Conservation (phyloP, 192 early-diverging fungal species). For the Radiomyces spectabilis region DNA sequence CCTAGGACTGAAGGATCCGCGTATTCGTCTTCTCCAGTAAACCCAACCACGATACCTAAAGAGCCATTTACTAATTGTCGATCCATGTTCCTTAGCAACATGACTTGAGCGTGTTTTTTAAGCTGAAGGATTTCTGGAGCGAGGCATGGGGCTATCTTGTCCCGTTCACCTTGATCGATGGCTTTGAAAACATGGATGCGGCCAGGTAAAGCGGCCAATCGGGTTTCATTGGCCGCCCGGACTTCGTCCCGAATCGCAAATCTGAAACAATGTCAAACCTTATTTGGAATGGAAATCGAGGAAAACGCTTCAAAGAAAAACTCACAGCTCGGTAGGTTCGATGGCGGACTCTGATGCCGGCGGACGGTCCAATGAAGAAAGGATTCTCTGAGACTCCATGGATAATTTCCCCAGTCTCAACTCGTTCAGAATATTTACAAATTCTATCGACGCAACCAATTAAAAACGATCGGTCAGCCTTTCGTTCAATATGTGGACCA, state of each 20-base stretch:
- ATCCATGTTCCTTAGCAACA: conserved; percentile 70
- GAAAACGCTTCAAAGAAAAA: too few relatives aligned
- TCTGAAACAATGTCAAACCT: too few relatives aligned
- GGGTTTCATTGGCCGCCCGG: conserved; percentile 54
- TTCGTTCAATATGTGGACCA: not conserved
- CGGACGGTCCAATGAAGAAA: conserved; percentile 37
- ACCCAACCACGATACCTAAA: conserved; percentile 51
- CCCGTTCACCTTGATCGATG: conserved; percentile 29
- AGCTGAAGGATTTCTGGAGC: conserved; percentile 57
- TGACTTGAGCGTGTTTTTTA: conserved; percentile 75
- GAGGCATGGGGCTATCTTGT: conserved; percentile 34
- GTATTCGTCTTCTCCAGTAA: too few relatives aligned
- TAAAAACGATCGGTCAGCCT: not conserved
- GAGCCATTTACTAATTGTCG: conserved; percentile 67
- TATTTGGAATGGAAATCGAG: too few relatives aligned
- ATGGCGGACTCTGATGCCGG: conserved; percentile 48
- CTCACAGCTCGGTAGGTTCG: too few relatives aligned
- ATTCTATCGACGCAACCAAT: conserved; percentile 23
- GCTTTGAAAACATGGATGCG: conserved; percentile 35
- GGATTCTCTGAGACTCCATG: conserved; percentile 30
- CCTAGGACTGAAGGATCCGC: too few relatives aligned
- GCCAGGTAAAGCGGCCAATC: conserved; percentile 47
- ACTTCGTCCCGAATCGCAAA: conserved; percentile 65
- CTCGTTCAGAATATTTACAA: conserved; percentile 79
- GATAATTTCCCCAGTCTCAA: conserved; percentile 68